Evolutionary conservation across 257 asterid species (phyloP), one percentile per base, ranked within the genome.

Genomic region (Fraxinus anomala): DNA sequence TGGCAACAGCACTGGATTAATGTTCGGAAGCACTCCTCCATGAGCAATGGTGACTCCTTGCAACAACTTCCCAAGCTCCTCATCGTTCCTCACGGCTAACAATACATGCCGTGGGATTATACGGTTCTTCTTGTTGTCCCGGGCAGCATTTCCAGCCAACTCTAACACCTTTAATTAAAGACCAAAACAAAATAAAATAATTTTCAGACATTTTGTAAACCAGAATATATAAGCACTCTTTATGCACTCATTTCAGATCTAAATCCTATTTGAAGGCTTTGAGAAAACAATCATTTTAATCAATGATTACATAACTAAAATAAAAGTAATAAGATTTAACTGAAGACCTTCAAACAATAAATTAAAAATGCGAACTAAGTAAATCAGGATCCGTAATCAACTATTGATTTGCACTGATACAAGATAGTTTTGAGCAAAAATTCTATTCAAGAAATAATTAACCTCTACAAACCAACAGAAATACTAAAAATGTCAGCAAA

Each of bases 1-100:
- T 2, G 91, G 91, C 85, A 87, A 68, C 6, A 87, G 81, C 26
- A 87, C 85, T 34, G 91, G 91, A 70, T 87, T 87, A 34, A 87
- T 87, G 51, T 87, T 83, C 1, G 91, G 91, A 24, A 87, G 79
- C 40, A 87, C 89, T 0, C 91, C 91, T 8, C 91, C 91, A 40
- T 87, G 91, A 6, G 91, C 91, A 34, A 87, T 87, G 2, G 91
- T 87, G n/a, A 87, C 91, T 5, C 91, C 91, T 33, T 76, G 80
- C 68, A 87, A 56, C 79, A 87, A 19, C 79, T 81, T 87, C 44
- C 89, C 91, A 0, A 87, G 83, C 80, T 87, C 91, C 76, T 87
- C 91, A 6, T 85, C 91, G 7, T 87, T 87, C 77, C 89, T 81
- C 69, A 87, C 86, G 0, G 91, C 89, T 83, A 87, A 78, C 31